Conservation (phyloP, 805 yeast genomes). For the Candida caryicola region DNA sequence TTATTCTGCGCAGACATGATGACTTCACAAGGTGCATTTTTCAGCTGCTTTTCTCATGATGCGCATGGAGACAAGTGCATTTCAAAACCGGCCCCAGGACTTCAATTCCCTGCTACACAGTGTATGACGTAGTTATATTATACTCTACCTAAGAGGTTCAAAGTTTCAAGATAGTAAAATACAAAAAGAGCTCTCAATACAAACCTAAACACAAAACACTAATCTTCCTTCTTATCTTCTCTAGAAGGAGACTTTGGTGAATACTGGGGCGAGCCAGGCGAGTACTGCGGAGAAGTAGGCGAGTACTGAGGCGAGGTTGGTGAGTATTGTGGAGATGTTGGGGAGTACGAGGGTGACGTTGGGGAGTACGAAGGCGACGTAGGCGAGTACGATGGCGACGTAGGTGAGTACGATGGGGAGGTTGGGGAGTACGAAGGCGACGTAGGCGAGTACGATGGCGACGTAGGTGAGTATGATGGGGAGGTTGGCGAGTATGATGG, state of each 20-base stretch:
- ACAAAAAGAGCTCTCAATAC: slow-evolving; percentile 8
- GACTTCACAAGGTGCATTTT: no score
- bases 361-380: slow-evolving; percentile 72
- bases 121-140: background rate
- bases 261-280: slow-evolving; percentile 46
- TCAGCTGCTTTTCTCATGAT: no score
- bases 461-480: slow-evolving; percentile 62
- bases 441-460: slow-evolving; percentile 73
- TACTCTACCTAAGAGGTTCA: background rate
- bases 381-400: slow-evolving; percentile 79
- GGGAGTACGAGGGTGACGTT: slow-evolving; percentile 61
- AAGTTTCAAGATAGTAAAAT: slow-evolving; percentile 4
- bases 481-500: slow-evolving; percentile 60
- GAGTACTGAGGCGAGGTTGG: slow-evolving; percentile 53
- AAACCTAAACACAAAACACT: slow-evolving; percentile 4
- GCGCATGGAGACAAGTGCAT: no score
- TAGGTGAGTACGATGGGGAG: slow-evolving; percentile 69
- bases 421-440: slow-evolving; percentile 81
- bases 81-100: no score
- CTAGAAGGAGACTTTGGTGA: slow-evolving; percentile 42
- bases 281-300: slow-evolving; percentile 48
- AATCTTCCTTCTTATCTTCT: slow-evolving; percentile 12
- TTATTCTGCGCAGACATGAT: slow-evolving; percentile 6
- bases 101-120: no score
- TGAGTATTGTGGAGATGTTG: slow-evolving; percentile 59